These are phyloP conservation scores for Lachnellula suecica DNA, from an alignment of 2,329 filamentous ascomycete genomes.

Conservation along the genomic window DNA sequence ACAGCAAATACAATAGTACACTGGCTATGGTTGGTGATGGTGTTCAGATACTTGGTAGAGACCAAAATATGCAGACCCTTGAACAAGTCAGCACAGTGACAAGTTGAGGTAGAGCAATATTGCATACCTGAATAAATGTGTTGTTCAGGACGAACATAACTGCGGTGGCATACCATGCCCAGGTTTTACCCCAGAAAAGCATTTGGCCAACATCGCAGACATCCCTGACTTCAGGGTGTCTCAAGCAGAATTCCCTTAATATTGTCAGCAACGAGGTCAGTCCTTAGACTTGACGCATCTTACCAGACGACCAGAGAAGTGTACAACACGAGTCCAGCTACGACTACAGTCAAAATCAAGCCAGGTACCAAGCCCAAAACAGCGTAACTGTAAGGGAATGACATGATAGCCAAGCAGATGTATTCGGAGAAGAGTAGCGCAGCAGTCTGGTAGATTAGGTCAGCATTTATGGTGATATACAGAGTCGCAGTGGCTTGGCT, in stretches of 20 bases:
- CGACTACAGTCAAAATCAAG: conserved; percentile 76
- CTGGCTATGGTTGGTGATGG: conserved; percentile 69
- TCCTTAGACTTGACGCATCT: conserved; percentile 17
- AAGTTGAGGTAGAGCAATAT: neutral
- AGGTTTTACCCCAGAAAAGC: conserved; percentile 82
- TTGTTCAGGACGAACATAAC: conserved; percentile 94
- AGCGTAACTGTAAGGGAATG: conserved; percentile 91
- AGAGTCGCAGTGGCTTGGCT: neutral
- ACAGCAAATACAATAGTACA: conserved; percentile 81
- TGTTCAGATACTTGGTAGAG: conserved; percentile 86
- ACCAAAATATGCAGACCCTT: conserved; percentile 79
- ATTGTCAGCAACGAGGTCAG: neutral
- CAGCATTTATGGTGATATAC: neutral
- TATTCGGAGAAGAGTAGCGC: conserved; percentile 92
- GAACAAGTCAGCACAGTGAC: conserved; percentile 4
- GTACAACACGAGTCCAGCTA: conserved; percentile 79
- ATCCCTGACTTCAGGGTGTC: conserved; percentile 87
- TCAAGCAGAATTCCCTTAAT: conserved; percentile 80
- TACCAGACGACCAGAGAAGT: conserved; percentile 70
- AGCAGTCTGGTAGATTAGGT: conserved; percentile 60
- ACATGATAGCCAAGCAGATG: conserved; percentile 92
- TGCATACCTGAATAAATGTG: conserved; percentile 74
- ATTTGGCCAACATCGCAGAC: conserved; percentile 96
- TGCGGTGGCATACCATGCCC: conserved; percentile 68
- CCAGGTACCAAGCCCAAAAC: conserved; percentile 84